phyloP scores from a whole-genome alignment of 352 stramenopile genomes.

The Phytopythium kandeliae region DNA sequence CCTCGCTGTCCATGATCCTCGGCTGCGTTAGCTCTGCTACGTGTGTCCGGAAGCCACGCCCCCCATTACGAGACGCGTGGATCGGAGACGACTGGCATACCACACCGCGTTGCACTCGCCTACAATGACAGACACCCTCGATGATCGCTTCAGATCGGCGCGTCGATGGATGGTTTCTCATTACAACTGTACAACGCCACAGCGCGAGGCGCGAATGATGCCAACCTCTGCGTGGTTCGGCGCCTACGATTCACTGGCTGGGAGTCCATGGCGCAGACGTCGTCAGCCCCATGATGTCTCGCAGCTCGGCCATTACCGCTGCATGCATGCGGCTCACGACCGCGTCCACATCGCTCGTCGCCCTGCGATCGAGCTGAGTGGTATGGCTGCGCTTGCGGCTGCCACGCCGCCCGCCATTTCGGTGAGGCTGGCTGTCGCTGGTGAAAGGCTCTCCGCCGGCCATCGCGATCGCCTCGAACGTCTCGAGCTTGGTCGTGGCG shows the following conservation, averaged over 20 bases:
- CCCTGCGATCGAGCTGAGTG: not conserved
- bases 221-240: too few relatives aligned
- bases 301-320: slow-evolving; percentile 54
- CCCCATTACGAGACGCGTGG: too few relatives aligned
- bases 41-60: too few relatives aligned
- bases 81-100: too few relatives aligned
- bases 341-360: slow-evolving; percentile 15
- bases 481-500: slow-evolving; percentile 49
- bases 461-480: slow-evolving; percentile 17
- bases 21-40: too few relatives aligned
- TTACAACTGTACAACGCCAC: too few relatives aligned
- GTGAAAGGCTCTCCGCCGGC: not conserved
- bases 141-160: too few relatives aligned
- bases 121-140: too few relatives aligned
- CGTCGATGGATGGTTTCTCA: too few relatives aligned
- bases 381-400: not conserved
- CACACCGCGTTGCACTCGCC: too few relatives aligned
- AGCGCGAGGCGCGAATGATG: too few relatives aligned
- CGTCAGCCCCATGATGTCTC: slow-evolving; percentile 70
- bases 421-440: not conserved
- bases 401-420: not conserved
- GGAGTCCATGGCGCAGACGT: not conserved
- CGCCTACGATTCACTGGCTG: not conserved
- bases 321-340: slow-evolving; percentile 28
- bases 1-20: not conserved